Percentiles rank a stretch among this genome's conserved stretches.
Evolutionary conservation across 805 yeast genomes (phyloP).

Genomic region (Starmerella lactis-condensi): DNA sequence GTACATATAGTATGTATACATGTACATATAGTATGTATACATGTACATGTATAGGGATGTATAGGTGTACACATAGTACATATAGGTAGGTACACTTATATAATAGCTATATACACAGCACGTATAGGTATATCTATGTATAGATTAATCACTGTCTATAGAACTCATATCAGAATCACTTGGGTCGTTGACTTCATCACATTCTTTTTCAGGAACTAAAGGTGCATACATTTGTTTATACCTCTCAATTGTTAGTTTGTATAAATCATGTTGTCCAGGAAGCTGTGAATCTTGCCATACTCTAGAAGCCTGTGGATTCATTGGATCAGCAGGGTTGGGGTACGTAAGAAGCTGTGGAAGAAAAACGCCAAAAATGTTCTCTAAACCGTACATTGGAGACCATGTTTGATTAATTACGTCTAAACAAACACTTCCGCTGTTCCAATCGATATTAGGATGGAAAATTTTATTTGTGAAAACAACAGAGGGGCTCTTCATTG

Average conservation of each 20-base stretch:
- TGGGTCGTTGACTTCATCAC: too few species aligned
- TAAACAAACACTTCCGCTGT: constrained; percentile 74
- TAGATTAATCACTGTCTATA: too few species aligned
- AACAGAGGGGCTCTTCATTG: constrained; percentile 87
- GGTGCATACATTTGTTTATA: constrained; percentile 59
- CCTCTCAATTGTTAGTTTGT: constrained; percentile 44
- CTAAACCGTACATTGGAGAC: constrained; percentile 92
- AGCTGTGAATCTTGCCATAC: constrained; percentile 28
- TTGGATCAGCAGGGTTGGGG: constrained; percentile 88
- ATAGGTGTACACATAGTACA: too few species aligned
- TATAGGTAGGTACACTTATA: too few species aligned
- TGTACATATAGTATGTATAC: too few species aligned
- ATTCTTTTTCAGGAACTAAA: too few species aligned
- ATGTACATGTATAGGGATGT: too few species aligned
- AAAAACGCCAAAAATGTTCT: constrained; percentile 81
- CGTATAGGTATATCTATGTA: too few species aligned
- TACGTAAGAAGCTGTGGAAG: constrained; percentile 79
- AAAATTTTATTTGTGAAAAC: constrained; percentile 81
- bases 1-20: too few species aligned
- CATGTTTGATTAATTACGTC: constrained; percentile 95
- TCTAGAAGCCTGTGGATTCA: constrained; percentile 76
- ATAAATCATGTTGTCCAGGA: constrained; percentile 44
- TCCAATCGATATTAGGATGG: constrained; percentile 90
- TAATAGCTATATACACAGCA: too few species aligned
- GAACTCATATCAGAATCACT: too few species aligned